These are phyloP conservation scores for Panellus pusillus DNA, from an alignment of 768 basidiomycete genomes.

Conservation along the genomic window DNA sequence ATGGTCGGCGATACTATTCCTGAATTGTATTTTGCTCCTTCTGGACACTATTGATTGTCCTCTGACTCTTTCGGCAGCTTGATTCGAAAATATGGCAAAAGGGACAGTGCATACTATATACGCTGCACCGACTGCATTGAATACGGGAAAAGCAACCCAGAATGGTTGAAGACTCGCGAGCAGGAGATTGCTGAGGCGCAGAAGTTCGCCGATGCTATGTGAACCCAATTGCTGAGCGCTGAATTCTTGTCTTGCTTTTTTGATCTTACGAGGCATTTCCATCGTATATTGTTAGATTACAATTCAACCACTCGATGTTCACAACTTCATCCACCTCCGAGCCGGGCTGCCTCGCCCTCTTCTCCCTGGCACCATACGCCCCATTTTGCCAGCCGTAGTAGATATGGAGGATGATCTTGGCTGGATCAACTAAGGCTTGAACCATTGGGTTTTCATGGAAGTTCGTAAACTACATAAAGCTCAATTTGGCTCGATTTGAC, in stretches of 20 bases:
- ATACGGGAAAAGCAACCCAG: not conserved
- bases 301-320: constrained; percentile 16
- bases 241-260: not conserved
- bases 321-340: not conserved
- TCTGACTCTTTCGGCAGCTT: constrained; percentile 29
- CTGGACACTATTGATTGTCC: constrained; percentile 3
- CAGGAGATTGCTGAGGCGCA: constrained; percentile 8
- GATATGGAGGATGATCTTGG: constrained; percentile 14
- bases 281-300: not conserved
- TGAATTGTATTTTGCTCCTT: constrained; percentile 46
- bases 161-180: constrained; percentile 9
- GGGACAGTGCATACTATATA: constrained; percentile 45
- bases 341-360: not conserved
- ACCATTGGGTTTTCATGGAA: no score
- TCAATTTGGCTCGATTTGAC: no score
- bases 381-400: constrained; percentile 18
- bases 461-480: no score
- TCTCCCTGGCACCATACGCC: not conserved
- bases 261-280: no score
- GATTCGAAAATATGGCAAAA: constrained; percentile 40
- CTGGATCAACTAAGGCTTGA: no score
- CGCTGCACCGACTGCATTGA: constrained; percentile 46
- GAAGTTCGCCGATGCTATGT: constrained; percentile 4
- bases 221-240: not conserved
- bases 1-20: constrained; percentile 56